Evolutionary conservation across 1,284 basidiomycete genomes (phyloP), one percentile per base, ranked within the genome.

Genomic region (Caloboletus firmus): DNA sequence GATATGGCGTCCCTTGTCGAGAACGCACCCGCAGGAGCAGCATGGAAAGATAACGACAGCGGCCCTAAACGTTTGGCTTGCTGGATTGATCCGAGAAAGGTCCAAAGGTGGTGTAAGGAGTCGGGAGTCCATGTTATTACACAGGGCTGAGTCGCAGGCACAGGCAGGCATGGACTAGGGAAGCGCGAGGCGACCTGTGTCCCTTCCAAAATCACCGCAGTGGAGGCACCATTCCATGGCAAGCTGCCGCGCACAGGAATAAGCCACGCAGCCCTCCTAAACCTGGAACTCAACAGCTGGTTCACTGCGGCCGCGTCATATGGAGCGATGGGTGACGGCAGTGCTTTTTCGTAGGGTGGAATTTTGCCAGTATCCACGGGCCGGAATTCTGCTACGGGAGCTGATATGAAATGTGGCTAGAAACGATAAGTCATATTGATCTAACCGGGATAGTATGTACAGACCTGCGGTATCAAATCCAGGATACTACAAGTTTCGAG

Each of bases 171-270:
- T 56, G 40, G 59, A 56, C 55, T 60, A 30, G 44, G 54, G 52
- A 41, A 52, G 31, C 54, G 49, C 35, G 54, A 62, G 41, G 54
- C 26, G 26, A 28, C 39, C 52, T 59, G 56, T 39, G 52, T 37
- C 22, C 62, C 60, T 24, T 72, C 69, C 28, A 78, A 59, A 17
- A 84, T 52, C 5, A 67, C 65, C 5, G 78, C 84, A 18, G 70
- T 56, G 1, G 83, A 78, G 41, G 76, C 77, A 20, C 65, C 69
- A 7, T 70, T 62, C 80, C 82, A 87, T 11, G 81, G 81, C 31
- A 80, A 62, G 12, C 45, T 64, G 11, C 85, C 85, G 12, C 83
- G 79, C 8, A 87, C 64, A 34, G 85, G 85, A 36, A 88, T 73
- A n/a, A 87, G 62, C 85, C 85, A 88, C 4, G 80, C 77, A 45